A percentile compares a stretch with the other conserved stretches of the same genome.
These are phyloP conservation scores for Aspergillus mulundensis DNA, from an alignment of 495 filamentous ascomycete species.

Conservation along the genomic window DNA sequence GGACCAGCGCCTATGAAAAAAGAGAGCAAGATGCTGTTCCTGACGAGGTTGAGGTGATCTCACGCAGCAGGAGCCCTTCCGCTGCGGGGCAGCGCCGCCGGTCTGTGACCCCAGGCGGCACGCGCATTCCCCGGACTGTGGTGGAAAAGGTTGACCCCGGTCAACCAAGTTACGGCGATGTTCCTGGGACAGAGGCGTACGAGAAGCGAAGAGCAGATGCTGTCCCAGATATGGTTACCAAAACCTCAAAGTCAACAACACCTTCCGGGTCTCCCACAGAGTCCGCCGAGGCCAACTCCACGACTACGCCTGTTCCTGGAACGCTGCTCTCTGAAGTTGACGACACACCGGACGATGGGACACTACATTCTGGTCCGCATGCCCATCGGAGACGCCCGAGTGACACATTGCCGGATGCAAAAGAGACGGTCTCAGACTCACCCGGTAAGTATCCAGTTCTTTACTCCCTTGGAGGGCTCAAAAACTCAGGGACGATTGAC, in stretches of 20 bases:
- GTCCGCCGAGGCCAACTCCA: slow-evolving; percentile 15
- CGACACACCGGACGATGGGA: slow-evolving; percentile 34
- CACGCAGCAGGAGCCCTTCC: slow-evolving; percentile 46
- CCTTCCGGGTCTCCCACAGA: slow-evolving; percentile 19
- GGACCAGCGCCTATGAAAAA: slow-evolving; percentile 56
- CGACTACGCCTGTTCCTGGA: slow-evolving; percentile 36
- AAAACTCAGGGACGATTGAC: slow-evolving; percentile 52
- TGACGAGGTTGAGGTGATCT: slow-evolving; percentile 60
- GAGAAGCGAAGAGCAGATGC: slow-evolving; percentile 75
- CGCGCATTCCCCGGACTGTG: slow-evolving; percentile 72
- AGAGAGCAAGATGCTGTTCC: slow-evolving; percentile 59
- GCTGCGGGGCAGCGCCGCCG: slow-evolving; percentile 33
- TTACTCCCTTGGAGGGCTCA: slow-evolving; percentile 22
- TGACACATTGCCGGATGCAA: slow-evolving; percentile 47
- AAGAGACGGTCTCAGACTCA: slow-evolving; percentile 41
- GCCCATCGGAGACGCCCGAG: slow-evolving; percentile 42
- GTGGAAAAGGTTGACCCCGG: slow-evolving; percentile 74
- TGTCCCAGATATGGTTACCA: slow-evolving; percentile 65
- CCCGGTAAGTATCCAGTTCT: slow-evolving; percentile 43
- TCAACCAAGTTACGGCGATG: slow-evolving; percentile 72
- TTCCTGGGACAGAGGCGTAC: slow-evolving; percentile 79
- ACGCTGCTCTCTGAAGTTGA: slow-evolving; percentile 45
- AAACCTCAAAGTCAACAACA: slow-evolving; percentile 28
- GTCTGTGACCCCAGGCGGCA: slow-evolving; percentile 47
- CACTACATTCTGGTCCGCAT: slow-evolving; percentile 28